Percentiles rank a stretch among this genome's conserved stretches.
Conservation (phyloP, 2,329 filamentous ascomycete species). For the Davidsoniella neocaledoniae region DNA sequence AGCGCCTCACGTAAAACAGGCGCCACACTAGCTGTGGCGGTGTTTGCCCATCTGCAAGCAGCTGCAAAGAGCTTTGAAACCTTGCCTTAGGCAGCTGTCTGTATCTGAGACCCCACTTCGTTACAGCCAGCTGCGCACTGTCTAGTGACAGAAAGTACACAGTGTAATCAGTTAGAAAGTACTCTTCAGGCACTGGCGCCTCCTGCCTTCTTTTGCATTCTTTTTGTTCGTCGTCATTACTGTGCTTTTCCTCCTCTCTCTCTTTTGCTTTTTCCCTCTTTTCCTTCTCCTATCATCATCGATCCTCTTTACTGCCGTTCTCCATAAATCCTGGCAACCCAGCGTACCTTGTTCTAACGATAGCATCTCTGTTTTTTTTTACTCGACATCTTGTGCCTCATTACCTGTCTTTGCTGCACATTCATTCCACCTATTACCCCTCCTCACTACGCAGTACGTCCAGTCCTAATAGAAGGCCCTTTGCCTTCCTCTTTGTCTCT, state of each 20-base stretch:
- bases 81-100: neutral
- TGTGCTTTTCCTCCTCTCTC: slow-evolving; percentile 17
- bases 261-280: slow-evolving; percentile 14
- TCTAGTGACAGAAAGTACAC: neutral
- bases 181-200: neutral
- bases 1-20: neutral
- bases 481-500: neutral
- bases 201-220: slow-evolving; percentile 8
- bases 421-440: neutral
- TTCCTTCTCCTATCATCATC: slow-evolving; percentile 14
- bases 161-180: neutral
- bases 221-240: slow-evolving; percentile 9
- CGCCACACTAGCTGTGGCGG: neutral
- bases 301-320: slow-evolving; percentile 12
- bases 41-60: neutral
- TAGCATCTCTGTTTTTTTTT: slow-evolving; percentile 4
- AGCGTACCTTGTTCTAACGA: slow-evolving; percentile 2
- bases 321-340: slow-evolving; percentile 4
- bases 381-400: slow-evolving; percentile 1
- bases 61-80: neutral
- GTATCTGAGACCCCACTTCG: neutral
- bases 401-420: slow-evolving; percentile 1
- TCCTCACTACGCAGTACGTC: slow-evolving; percentile 6
- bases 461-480: neutral
- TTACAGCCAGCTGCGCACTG: slow-evolving; percentile 2